These are phyloP conservation scores for Fistulinella staudtii DNA, from an alignment of 1,284 basidiomycete species.

Conservation along the genomic window DNA sequence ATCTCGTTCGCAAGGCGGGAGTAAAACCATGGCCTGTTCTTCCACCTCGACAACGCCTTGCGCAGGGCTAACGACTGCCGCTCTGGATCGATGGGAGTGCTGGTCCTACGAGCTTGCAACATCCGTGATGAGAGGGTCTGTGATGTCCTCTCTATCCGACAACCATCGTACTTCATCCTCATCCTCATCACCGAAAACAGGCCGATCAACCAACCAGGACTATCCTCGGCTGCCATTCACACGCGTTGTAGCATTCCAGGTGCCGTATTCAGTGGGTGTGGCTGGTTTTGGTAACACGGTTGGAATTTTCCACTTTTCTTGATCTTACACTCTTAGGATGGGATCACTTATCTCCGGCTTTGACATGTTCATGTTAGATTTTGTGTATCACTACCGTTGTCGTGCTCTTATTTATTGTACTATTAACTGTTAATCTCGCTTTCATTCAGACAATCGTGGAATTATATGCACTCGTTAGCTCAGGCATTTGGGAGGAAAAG, in stretches of 20 bases:
- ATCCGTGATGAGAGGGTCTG: constrained; percentile 45
- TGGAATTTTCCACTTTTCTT: constrained; percentile 55
- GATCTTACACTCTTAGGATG: constrained; percentile 5
- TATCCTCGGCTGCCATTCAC: constrained; percentile 72
- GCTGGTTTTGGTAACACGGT: constrained; percentile 81
- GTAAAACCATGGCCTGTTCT: constrained; percentile 20
- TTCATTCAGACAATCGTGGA: not conserved
- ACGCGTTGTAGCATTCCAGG: constrained; percentile 60
- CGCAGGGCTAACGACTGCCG: constrained; percentile 54
- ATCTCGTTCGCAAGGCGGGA: constrained; percentile 43
- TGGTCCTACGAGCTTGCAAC: constrained; percentile 67
- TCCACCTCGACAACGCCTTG: constrained; percentile 20
- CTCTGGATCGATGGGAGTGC: constrained; percentile 74
- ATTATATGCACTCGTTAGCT: not conserved
- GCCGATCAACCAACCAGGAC: constrained; percentile 17
- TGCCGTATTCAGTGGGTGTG: constrained; percentile 46
- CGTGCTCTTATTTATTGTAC: constrained; percentile 28
- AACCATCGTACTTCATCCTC: constrained; percentile 18
- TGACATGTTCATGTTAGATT: constrained; percentile 8
- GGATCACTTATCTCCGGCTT: not conserved
- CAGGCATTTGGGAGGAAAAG: not conserved
- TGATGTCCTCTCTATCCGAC: constrained; percentile 44
- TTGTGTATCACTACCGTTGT: constrained; percentile 18
- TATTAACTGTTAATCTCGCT: constrained; percentile 12
- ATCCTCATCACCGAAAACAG: constrained; percentile 5